Evolutionary conservation across 179 eudicot genomes (phyloP).

Genomic region (Sideroxylon spinosum): DNA sequence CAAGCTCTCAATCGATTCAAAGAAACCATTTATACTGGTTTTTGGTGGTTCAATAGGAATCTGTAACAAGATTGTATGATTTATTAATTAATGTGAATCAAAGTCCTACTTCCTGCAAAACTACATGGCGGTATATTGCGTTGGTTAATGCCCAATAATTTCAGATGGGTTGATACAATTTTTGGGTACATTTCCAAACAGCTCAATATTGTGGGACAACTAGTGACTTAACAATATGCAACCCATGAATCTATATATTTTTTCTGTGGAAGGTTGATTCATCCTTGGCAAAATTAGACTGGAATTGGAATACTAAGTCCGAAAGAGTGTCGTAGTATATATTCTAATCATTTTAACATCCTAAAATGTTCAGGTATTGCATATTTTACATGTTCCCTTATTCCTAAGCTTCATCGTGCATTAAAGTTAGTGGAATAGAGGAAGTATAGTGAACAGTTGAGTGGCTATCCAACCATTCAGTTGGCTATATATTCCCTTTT

Average conservation of each 20-base stretch:
- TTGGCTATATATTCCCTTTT: too few relatives aligned
- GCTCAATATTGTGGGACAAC: too few relatives aligned
- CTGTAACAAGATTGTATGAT: constrained; percentile 32
- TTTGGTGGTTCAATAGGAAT: constrained; percentile 67
- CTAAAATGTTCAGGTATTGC: too few relatives aligned
- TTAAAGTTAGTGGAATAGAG: too few relatives aligned
- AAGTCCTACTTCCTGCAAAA: neutral
- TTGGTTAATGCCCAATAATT: neutral
- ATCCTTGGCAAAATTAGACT: neutral
- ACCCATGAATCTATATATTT: too few relatives aligned
- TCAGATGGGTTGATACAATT: too few relatives aligned
- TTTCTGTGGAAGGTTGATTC: neutral
- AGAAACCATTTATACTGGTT: constrained; percentile 47
- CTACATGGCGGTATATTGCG: neutral
- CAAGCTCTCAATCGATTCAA: constrained; percentile 53
- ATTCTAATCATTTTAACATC: neutral
- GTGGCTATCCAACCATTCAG: too few relatives aligned
- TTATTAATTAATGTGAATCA: neutral
- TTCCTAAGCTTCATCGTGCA: too few relatives aligned
- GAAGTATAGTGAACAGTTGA: too few relatives aligned
- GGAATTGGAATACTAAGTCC: neutral
- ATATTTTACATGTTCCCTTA: too few relatives aligned
- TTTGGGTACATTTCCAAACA: neutral
- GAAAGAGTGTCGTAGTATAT: neutral
- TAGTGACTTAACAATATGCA: too few relatives aligned